These are phyloP conservation scores for Cryptococcus sp. DNA, from an alignment of 1,284 basidiomycete genomes.

Conservation along the genomic window DNA sequence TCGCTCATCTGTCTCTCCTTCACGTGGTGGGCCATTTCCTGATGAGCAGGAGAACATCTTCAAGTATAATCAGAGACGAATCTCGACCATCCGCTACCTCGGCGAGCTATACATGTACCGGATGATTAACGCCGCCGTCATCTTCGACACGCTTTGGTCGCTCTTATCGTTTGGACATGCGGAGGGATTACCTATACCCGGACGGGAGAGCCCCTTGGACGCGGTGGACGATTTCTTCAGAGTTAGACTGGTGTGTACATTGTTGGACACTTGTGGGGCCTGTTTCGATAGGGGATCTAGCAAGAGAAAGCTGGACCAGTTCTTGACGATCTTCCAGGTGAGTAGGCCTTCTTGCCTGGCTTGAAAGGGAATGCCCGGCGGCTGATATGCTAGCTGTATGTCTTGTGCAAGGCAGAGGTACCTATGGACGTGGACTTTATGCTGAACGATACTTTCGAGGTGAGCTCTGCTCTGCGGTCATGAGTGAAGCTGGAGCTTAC, in stretches of 20 bases:
- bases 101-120: conserved; percentile 97
- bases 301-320: conserved; percentile 86
- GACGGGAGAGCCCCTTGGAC: conserved; percentile 69
- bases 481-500: conserved; percentile 2
- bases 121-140: conserved; percentile 77
- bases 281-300: conserved; percentile 92
- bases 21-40: not conserved
- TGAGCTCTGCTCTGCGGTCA: conserved; percentile 46
- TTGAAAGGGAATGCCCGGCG: too few species aligned
- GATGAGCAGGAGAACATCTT: conserved; percentile 69
- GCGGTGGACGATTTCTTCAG: conserved; percentile 96
- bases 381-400: conserved; percentile 61
- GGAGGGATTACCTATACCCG: conserved; percentile 81
- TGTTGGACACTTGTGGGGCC: conserved; percentile 94
- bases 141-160: conserved; percentile 93
- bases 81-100: conserved; percentile 87
- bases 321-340: conserved; percentile 89
- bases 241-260: conserved; percentile 79
- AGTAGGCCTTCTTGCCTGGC: conserved; percentile 10
- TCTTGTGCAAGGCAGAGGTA: conserved; percentile 74
- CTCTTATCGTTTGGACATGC: conserved; percentile 94
- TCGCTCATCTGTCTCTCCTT: too few species aligned
- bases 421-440: conserved; percentile 99
- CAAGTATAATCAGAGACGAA: conserved; percentile 86
- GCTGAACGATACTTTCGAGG: conserved; percentile 88